Percentiles rank a stretch among this genome's conserved stretches.
phyloP scores from a whole-genome alignment of 177 flowering plant species.

The Tripterygium wilfordii region DNA sequence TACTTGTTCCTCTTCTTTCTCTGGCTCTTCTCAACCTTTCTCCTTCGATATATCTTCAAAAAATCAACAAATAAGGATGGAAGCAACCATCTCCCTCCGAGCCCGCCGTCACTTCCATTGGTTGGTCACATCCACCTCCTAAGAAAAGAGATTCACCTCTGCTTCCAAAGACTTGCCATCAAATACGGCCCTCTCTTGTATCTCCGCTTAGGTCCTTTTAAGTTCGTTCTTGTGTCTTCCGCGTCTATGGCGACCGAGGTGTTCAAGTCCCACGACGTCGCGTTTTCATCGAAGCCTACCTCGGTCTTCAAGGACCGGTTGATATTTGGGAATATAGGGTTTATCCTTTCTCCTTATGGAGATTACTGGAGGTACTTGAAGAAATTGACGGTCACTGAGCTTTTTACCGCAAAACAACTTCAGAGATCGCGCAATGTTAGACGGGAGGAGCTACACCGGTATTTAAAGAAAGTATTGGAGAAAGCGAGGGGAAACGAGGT shows the following conservation, averaged over 20 bases:
- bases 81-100: background rate
- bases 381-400: background rate
- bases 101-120: slow-evolving; percentile 1
- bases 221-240: slow-evolving; percentile 1
- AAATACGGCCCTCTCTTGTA: slow-evolving; percentile 7
- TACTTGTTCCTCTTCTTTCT: background rate
- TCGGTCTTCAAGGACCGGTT: background rate
- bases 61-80: background rate
- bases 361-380: slow-evolving; percentile 10
- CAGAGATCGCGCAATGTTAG: background rate
- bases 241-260: slow-evolving; percentile 5
- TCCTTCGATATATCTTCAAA: background rate
- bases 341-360: background rate
- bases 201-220: background rate
- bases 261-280: slow-evolving; percentile 4
- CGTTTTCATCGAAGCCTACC: background rate
- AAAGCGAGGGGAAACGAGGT: background rate
- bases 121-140: slow-evolving; percentile 7
- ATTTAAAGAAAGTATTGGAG: background rate
- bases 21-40: background rate
- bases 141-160: background rate
- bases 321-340: background rate
- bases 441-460: background rate
- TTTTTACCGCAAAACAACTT: background rate
- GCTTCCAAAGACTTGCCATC: background rate